These are phyloP conservation scores for Penicillium alfredii DNA, from an alignment of 495 filamentous ascomycete species.

Conservation along the genomic window DNA sequence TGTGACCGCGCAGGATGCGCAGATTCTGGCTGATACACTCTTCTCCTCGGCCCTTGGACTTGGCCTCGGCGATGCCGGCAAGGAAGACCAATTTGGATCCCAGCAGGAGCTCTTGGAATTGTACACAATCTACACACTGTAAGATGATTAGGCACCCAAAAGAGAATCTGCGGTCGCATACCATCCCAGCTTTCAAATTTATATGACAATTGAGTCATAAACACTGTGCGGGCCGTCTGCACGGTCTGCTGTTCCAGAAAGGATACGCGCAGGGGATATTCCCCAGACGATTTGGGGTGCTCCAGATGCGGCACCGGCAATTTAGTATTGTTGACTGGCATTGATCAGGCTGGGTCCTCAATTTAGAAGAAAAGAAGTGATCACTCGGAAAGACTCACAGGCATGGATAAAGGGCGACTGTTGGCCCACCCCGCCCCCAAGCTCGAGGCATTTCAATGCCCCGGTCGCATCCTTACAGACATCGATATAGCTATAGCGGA, in stretches of 20 bases:
- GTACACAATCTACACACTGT: slow-evolving; percentile 29
- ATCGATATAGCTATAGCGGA: slow-evolving; percentile 40
- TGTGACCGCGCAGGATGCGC: slow-evolving; percentile 34
- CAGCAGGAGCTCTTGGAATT: slow-evolving; percentile 41
- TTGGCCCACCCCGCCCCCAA: slow-evolving; percentile 36
- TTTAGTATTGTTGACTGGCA: slow-evolving; percentile 36
- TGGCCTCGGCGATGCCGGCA: slow-evolving; percentile 41
- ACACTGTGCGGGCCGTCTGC: slow-evolving; percentile 35
- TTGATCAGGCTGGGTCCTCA: neutral
- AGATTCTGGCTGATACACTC: slow-evolving; percentile 48
- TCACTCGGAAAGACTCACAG: slow-evolving; percentile 26
- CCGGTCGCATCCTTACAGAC: slow-evolving; percentile 38
- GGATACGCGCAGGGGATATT: slow-evolving; percentile 34
- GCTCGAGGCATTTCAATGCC: slow-evolving; percentile 34
- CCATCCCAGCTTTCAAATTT: slow-evolving; percentile 42
- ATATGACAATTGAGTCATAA: slow-evolving; percentile 41
- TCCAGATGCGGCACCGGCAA: slow-evolving; percentile 43
- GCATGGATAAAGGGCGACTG: slow-evolving; percentile 38
- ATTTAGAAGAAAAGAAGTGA: neutral
- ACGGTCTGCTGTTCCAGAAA: slow-evolving; percentile 45
- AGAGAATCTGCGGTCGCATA: slow-evolving; percentile 21
- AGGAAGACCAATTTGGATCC: slow-evolving; percentile 38
- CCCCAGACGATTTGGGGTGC: slow-evolving; percentile 33
- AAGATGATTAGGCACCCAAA: too few relatives aligned
- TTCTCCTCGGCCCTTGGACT: slow-evolving; percentile 43